Evolutionary conservation across 805 yeast species (phyloP).

Genomic region (Candida palmyrensis): DNA sequence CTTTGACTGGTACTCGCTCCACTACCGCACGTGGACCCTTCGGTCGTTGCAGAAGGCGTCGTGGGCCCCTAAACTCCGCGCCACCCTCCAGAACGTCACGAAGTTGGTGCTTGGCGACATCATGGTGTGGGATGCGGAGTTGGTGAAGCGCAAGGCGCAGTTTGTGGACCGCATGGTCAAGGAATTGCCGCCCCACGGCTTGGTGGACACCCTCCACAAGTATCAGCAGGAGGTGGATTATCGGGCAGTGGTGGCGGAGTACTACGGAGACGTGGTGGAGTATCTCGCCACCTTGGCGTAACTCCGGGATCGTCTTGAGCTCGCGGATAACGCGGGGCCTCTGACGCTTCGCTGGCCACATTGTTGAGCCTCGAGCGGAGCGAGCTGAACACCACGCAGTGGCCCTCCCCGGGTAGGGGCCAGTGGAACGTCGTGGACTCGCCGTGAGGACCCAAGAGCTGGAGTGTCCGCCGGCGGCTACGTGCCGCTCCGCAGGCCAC

Average conservation of each 20-base stretch:
- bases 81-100: conserved; percentile 39
- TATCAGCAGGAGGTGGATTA: conserved; percentile 18
- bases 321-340: no score
- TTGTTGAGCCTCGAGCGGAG: not conserved
- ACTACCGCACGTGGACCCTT: conserved; percentile 49
- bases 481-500: no score
- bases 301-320: no score
- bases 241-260: conserved; percentile 11
- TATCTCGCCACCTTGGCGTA: no score
- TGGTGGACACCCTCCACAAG: conserved; percentile 18
- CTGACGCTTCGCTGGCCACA: not conserved
- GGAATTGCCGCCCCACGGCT: conserved; percentile 35
- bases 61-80: conserved; percentile 40
- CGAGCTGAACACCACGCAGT: no score
- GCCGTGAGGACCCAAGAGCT: no score
- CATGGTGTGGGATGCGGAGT: conserved; percentile 32
- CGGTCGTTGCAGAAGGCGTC: conserved; percentile 41
- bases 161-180: conserved; percentile 27
- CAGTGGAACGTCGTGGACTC: no score
- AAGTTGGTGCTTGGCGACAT: conserved; percentile 35
- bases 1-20: conserved; percentile 54
- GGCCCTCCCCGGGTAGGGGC: no score
- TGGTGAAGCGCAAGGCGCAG: conserved; percentile 14
- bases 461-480: no score
- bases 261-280: conserved; percentile 8